Evolutionary conservation across 2,329 filamentous ascomycete species (phyloP), one percentile per base, ranked within the genome.

Genomic region (Fusarium begoniae): DNA sequence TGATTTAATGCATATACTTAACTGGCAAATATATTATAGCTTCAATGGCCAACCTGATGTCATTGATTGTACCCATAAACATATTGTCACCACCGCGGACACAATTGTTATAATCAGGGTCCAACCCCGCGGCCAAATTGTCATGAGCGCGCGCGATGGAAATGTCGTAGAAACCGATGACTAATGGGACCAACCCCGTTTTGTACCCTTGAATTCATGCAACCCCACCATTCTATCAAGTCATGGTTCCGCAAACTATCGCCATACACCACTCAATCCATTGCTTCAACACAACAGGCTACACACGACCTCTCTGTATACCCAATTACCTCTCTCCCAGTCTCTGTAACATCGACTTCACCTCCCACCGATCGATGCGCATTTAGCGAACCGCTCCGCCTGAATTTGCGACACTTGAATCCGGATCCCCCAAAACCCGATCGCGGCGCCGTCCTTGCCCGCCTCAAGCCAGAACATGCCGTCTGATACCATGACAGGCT

Each of bases 401-500:
- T 41, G 54, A 63, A 24, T 50, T 56, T 70, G 69, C 71, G 70
- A 78, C 70, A 66, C 54, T 48, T 66, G 51, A 70, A 75, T 43
- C 62, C 44, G 67, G 63, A 68, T 60, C 65, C 43, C 59, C 72
- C 47, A 73, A 69, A 76, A 50, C 38, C 73, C 75, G 72, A 77
- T 74, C 63, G 68, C 75, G 73, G 74, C 70, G 69, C 64, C 65
- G 65, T 64, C 65, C 41, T 57, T 62, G 70, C 73, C 73, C 67
- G 69, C 73, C 70, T 64, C 44, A 57, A 75, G 70, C 69, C 56
- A 65, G 56, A 78, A 75, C 58, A 79, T 80, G 76, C 73, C 78
- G 63, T 78, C 79, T 56, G 74, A 81, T 73, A 66, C 73, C 66
- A 77, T 74, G 72, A 71, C 69, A 63, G 77, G 70, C 77, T 74